Conservation (phyloP, 2,329 filamentous ascomycete genomes). For the Boeremia exigua region DNA sequence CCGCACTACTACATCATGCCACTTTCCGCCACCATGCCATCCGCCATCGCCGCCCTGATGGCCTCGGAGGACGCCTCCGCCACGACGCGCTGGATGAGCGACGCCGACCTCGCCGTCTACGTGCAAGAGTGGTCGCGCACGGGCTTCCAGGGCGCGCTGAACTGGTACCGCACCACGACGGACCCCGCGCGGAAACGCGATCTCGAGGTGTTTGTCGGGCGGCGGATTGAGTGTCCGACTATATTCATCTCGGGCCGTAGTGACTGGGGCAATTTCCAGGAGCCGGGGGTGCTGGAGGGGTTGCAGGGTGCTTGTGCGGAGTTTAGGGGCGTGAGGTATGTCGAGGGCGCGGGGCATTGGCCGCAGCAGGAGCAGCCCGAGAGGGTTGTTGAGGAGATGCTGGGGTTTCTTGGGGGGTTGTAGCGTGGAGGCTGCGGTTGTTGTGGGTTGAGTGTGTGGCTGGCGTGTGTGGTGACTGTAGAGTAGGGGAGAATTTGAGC, state of each 20-base stretch:
- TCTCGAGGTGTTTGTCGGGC: conserved; percentile 64
- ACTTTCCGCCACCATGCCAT: conserved; percentile 63
- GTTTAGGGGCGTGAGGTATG: conserved; percentile 60
- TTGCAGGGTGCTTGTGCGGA: conserved; percentile 60
- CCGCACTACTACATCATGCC: conserved; percentile 75
- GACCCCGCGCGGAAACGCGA: conserved; percentile 58
- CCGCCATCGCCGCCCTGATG: conserved; percentile 64
- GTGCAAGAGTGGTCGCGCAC: conserved; percentile 65
- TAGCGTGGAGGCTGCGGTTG: too few species aligned
- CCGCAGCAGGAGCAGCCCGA: conserved; percentile 70
- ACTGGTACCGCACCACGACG: conserved; percentile 70
- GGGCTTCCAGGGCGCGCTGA: conserved; percentile 70
- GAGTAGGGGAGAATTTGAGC: too few species aligned
- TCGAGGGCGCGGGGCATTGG: conserved; percentile 72
- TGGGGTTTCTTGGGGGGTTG: conserved; percentile 54
- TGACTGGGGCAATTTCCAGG: conserved; percentile 74
- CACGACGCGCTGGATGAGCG: conserved; percentile 62
- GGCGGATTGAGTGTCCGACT: conserved; percentile 66
- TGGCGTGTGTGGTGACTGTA: too few species aligned
- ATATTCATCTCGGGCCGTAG: conserved; percentile 66
- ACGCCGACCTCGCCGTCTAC: conserved; percentile 66
- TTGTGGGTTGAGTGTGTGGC: too few species aligned
- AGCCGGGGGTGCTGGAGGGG: conserved; percentile 67
- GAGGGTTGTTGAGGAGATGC: conserved; percentile 57
- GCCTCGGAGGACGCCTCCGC: conserved; percentile 55